Base-by-base conservation (phyloP, 2,329 filamentous ascomycete species). In the Aspergillus novofumigatus region DNA sequence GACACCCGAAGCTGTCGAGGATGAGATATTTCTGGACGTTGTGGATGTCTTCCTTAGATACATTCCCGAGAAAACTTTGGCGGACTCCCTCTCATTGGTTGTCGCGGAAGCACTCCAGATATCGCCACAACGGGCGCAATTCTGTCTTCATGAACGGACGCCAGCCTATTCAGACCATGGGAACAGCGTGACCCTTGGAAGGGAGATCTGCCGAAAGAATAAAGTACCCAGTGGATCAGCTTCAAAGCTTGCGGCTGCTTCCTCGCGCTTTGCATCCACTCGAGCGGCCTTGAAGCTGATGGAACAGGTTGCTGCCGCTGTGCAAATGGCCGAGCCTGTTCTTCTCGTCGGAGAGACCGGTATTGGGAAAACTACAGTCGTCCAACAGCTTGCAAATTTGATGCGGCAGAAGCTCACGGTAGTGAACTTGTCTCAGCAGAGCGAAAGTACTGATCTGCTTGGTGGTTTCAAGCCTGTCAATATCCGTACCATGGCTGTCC, bases 321-420 rank as follows among this genome's bases (percentile, higher is more conserved):
- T 97, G 5, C 86, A 89, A 60, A 84, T 92, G 66, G 84, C 85
- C n/a, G 94, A 99, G 68, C 92, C 95, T 3, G 84, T 96, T 1
- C 78, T 99, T 20, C 84, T 99, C 28, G 94, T 99, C n/a, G 94
- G 94, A 69, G 94, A 99, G 77, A 99, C 94, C 7, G 94, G 94
- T 78, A 97, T 96, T 52, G 94, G 94, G 67, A 99, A 99, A 76
- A 99, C 94, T 0, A 96, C 94, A 0, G 90, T 94, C 26, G 88
- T 99, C 14, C 94, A 99, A 72, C 92, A 97, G 69, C 80, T 99
- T 55, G 92, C 94, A 0, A 87, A 89, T 57, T 83, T 88, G 3
- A 81, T 97, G 28, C 91, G 92, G 1, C 89, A 92, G 69, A 95
- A 91, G 66, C 83, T 99, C 11, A 89, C 92, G 0, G 91, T 92